A percentile compares a stretch with the other conserved stretches of the same genome.
Conservation (phyloP, 2,329 filamentous ascomycete genomes). For the Ophiocordyceps camponoti-saundersi region DNA sequence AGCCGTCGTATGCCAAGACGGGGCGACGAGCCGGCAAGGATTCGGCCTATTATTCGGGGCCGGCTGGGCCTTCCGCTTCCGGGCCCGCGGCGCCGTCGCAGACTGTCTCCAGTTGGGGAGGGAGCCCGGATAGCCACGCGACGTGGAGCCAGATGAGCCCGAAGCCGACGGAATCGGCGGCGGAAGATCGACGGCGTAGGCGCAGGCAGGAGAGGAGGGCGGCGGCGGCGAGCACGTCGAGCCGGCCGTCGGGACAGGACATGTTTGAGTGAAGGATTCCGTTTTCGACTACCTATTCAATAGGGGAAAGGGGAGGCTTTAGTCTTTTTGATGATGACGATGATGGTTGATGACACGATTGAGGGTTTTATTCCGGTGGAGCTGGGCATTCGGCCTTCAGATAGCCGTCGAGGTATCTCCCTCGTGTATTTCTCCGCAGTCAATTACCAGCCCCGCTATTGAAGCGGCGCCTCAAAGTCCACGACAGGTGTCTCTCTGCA, state of each 20-base stretch:
- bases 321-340: no score
- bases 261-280: slow-evolving; percentile 17
- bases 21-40: slow-evolving; percentile 32
- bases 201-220: slow-evolving; percentile 36
- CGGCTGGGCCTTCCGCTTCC: slow-evolving; percentile 23
- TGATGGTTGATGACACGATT: no score
- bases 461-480: no score
- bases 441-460: no score
- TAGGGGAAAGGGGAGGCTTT: no score
- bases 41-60: slow-evolving; percentile 43
- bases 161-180: slow-evolving; percentile 17
- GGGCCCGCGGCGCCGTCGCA: slow-evolving; percentile 30
- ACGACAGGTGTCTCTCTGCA: no score
- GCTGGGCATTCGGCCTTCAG: no score
- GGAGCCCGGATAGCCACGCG: slow-evolving; percentile 29
- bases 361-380: no score
- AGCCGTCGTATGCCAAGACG: slow-evolving; percentile 36
- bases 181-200: slow-evolving; percentile 35
- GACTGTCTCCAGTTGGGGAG: slow-evolving; percentile 29
- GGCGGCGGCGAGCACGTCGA: slow-evolving; percentile 18
- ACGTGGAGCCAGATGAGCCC: slow-evolving; percentile 37
- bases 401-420: no score
- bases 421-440: no score
- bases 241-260: slow-evolving; percentile 15
- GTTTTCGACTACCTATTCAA: no score